Evolutionary conservation across 2,329 filamentous ascomycete species (phyloP).

Genomic region (Plectosphaerella sp.): DNA sequence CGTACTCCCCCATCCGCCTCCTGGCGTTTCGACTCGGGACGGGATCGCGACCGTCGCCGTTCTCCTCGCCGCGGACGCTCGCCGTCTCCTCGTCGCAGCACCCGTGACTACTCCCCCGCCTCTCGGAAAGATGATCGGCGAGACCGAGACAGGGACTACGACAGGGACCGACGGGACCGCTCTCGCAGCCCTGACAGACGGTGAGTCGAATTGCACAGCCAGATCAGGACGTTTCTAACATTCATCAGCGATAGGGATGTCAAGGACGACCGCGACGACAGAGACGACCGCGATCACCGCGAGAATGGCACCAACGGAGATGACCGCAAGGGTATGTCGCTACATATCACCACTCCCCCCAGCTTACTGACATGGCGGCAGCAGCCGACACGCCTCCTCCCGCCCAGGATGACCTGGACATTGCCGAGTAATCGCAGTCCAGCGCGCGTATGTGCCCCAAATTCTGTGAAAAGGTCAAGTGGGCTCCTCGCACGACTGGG

Average conservation of each 20-base stretch:
- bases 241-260: constrained; percentile 44
- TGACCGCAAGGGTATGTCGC: constrained; percentile 74
- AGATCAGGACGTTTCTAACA: constrained; percentile 18
- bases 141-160: constrained; percentile 74
- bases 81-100: constrained; percentile 71
- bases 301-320: constrained; percentile 80
- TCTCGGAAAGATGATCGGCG: constrained; percentile 77
- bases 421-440: constrained; percentile 62
- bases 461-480: too few relatives aligned
- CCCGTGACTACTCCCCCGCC: constrained; percentile 72
- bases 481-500: too few relatives aligned
- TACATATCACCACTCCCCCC: constrained; percentile 16
- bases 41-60: constrained; percentile 65
- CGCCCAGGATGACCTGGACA: constrained; percentile 91
- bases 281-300: constrained; percentile 68
- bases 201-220: constrained; percentile 26
- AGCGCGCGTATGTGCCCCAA: not conserved
- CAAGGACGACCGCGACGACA: constrained; percentile 66
- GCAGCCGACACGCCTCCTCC: constrained; percentile 71
- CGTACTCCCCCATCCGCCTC: constrained; percentile 96
- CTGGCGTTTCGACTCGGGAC: constrained; percentile 94
- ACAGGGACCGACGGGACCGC: constrained; percentile 74
- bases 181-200: constrained; percentile 66
- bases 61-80: constrained; percentile 68
- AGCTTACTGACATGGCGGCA: constrained; percentile 11